Base-by-base conservation (phyloP, 805 yeast genomes). In the Wickerhamiella vanderwaltii region DNA sequence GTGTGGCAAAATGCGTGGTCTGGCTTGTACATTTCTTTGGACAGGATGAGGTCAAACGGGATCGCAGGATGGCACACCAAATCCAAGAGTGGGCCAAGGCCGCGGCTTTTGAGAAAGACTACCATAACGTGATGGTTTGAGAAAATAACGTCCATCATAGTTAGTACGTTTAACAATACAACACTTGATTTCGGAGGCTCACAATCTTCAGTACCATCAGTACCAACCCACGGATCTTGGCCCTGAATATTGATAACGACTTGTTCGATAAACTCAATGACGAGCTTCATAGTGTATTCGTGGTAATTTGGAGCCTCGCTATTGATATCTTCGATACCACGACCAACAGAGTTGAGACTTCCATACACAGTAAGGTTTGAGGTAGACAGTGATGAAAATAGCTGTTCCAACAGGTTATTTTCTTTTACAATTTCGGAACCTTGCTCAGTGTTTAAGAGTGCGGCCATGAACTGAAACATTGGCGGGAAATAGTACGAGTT, bases 151-250 rank as follows among this genome's bases (percentile, higher is more conserved):
- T 42, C 29, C 17, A 42, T 23, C 36, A 42, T n/a, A 15, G 31
- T 25, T 11, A 42, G 18, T 3, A 42, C 31, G 15, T 42, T 42
- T 18, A 34, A 30, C 11, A 42, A 28, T 6, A 35, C 29, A 4
- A 31, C 33, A 13, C 41, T 25, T 2, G 41, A 19, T n/a, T 36
- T 35, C 13, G 44, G 32, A n/a, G 44, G 41, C 37, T 36, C 44
- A 7, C 17, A 20, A 12, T 16, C 28, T 3, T 18, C 26, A 4
- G 37, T 18, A 4, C 44, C 44, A n/a, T 42, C 41, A 6, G 40
- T 35, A 9, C 41, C 41, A 11, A 38, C 29, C 20, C 35, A 25
- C 6, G 41, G 41, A 19, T 37, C 35, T 5, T 18, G 28, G 13
- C 18, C 16, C 13, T 28, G 22, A 5, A 36, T 25, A 4, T 24